Conservation (phyloP, 352 stramenopile species). For the Phytophthora fragariae region DNA sequence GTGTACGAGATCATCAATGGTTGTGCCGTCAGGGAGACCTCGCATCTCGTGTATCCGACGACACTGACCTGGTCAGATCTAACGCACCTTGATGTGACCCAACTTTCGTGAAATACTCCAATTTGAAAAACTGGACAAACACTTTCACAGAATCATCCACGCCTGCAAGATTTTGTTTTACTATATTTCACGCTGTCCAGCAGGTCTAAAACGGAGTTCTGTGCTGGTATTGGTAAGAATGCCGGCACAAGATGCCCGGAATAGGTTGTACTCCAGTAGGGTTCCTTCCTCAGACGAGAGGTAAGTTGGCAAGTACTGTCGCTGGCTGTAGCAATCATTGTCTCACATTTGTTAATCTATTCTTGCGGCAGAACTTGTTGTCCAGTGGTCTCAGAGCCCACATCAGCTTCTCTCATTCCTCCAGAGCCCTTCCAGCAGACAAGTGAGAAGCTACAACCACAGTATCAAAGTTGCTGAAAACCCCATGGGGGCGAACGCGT, state of each 20-base stretch:
- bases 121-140: background rate
- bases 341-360: constrained; percentile 12
- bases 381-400: constrained; percentile 6
- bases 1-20: constrained; percentile 46
- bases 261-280: background rate
- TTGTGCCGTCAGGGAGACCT: constrained; percentile 37
- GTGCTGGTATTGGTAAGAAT: too few species aligned
- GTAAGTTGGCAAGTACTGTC: background rate
- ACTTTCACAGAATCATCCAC: background rate
- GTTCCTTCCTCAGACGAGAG: background rate
- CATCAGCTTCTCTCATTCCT: constrained; percentile 6
- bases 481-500: constrained; percentile 20
- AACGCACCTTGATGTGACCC: constrained; percentile 28
- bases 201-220: too few species aligned
- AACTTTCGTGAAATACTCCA: constrained; percentile 22
- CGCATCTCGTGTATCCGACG: constrained; percentile 40
- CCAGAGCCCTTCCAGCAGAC: background rate
- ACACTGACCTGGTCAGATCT: constrained; percentile 44
- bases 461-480: constrained; percentile 2
- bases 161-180: background rate
- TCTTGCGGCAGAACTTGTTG: constrained; percentile 17
- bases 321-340: background rate
- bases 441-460: background rate
- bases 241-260: background rate
- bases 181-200: too few species aligned